Percentiles rank a stretch among this genome's conserved stretches.
Conservation (phyloP, 2,329 filamentous ascomycete genomes). For the Fusarium begoniae region DNA sequence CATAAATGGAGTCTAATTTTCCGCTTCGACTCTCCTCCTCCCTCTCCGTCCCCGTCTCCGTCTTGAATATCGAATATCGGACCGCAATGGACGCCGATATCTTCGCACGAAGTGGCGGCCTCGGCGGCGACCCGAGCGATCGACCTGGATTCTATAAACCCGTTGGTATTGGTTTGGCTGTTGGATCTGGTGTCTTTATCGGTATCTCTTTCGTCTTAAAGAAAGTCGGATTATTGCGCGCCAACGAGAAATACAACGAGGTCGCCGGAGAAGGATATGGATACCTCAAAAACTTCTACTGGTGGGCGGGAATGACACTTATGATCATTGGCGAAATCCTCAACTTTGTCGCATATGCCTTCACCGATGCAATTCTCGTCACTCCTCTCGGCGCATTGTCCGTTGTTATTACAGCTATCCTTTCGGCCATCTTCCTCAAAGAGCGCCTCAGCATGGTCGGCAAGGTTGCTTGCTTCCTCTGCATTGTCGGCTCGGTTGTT, state of each 20-base stretch:
- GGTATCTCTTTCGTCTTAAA: constrained; percentile 95
- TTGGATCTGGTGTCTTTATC: constrained; percentile 91
- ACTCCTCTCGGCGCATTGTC: constrained; percentile 91
- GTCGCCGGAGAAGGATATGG: constrained; percentile 96
- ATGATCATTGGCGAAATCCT: constrained; percentile 98
- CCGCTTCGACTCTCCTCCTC: constrained; percentile 13
- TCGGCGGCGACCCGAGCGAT: constrained; percentile 25
- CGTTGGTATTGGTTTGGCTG: constrained; percentile 84
- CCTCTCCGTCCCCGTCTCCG: not conserved
- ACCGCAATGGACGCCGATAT: constrained; percentile 38
- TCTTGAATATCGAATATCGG: not conserved
- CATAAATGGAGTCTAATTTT: constrained; percentile 28
- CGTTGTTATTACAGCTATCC: constrained; percentile 89
- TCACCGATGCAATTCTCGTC: constrained; percentile 95
- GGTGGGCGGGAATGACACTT: constrained; percentile 95
- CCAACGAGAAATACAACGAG: constrained; percentile 96
- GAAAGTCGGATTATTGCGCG: constrained; percentile 88
- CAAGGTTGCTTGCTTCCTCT: constrained; percentile 94
- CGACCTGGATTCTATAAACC: constrained; percentile 76
- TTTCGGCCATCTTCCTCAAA: constrained; percentile 95
- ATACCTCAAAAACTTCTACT: constrained; percentile 93
- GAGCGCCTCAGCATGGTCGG: constrained; percentile 95
- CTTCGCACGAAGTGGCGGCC: constrained; percentile 34
- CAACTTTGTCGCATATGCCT: constrained; percentile 97
- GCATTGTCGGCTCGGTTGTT: constrained; percentile 90